Base-by-base conservation (phyloP, 176 grass and related monocot species). In the Areca catechu region DNA sequence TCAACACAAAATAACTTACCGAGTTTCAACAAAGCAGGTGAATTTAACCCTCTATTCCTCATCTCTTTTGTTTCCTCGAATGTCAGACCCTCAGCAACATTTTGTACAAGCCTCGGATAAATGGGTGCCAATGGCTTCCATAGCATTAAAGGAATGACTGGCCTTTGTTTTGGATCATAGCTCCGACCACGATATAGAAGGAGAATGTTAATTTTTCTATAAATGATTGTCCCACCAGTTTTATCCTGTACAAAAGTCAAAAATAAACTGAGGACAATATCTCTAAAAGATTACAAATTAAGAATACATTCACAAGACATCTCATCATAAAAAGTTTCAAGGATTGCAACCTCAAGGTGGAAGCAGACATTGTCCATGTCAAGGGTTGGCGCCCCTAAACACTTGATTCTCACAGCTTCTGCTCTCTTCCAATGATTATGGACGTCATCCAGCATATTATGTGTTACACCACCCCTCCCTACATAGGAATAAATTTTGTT, bases 361-460 rank as follows among this genome's bases (percentile, higher is more conserved):
- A 81, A 76, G 50, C 81, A 85, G 51, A 89, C 73, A 50, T 79
- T 85, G 64, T 85, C 61, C 78, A 90, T 85, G 72, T 90, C 78
- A 43, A 90, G 65, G 53, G 86, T 90, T 72, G 86, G 71, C 43
- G 82, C 86, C 24, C 86, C 86, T 19, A 90, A 60, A 29, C 86
- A 90, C 77, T 90, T 90, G 58, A 90, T 82, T 63, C 82, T 90
- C 12, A 85, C 68, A 4, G 77, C 86, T 68, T 90, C 86, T 76
- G 71, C 82, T 43, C 82, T 69, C 68, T 75, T 85, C 78, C 86
- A 90, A 53, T 85, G 78, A 23, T 85, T 90, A 66, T 85, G 86
- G 64, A 90, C 82, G 75, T 90, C 86, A 66, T 90, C 75, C 1
- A 90, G 68, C 86, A 85, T 78, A 71, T 90, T 90, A 72, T 90